These are phyloP conservation scores for Vitis hybrid DNA, from an alignment of 177 flowering plant species.

Conservation along the genomic window DNA sequence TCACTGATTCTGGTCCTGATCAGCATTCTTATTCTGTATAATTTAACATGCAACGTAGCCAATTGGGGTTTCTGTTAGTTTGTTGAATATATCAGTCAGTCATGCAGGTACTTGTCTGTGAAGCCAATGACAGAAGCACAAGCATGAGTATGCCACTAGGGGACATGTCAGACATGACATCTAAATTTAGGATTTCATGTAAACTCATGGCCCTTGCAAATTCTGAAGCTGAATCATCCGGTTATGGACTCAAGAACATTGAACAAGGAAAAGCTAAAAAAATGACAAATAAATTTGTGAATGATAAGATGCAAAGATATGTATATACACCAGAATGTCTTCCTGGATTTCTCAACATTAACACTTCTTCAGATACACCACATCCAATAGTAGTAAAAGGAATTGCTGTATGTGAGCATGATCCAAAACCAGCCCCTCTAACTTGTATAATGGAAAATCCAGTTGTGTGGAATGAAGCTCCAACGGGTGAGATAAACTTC, in stretches of 20 bases:
- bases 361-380: neutral
- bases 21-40: neutral
- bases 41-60: neutral
- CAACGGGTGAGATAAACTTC: neutral
- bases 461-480: neutral
- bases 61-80: neutral
- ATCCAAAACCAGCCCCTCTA: constrained; percentile 2
- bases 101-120: constrained; percentile 15
- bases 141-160: neutral
- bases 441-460: neutral
- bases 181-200: neutral
- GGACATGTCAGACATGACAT: constrained; percentile 1
- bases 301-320: neutral
- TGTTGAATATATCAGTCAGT: neutral
- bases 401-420: constrained; percentile 5
- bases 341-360: neutral
- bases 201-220: neutral
- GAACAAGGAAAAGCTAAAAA: neutral
- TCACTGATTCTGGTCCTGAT: neutral
- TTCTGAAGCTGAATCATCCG: neutral
- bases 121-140: constrained; percentile 7
- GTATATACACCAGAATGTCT: neutral
- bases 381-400: neutral
- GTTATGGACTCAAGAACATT: neutral
- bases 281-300: neutral